Evolutionary conservation across 768 basidiomycete genomes (phyloP), one percentile per base, ranked within the genome.

Genomic region (Goffeauzyma gilvescens): DNA sequence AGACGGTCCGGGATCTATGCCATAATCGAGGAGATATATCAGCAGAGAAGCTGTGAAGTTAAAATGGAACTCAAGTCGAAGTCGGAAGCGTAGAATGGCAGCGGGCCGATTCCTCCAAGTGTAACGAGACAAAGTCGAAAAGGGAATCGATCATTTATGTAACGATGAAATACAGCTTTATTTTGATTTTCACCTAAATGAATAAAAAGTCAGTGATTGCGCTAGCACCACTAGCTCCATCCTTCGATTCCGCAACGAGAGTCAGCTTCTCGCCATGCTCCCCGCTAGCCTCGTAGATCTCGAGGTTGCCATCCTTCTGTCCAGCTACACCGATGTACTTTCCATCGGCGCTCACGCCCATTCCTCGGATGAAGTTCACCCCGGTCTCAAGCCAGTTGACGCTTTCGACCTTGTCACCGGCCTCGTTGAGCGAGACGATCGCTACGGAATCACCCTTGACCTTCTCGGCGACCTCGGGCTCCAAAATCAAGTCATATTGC

Each of bases 271-370:
- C 53, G 3, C 58, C 60, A 21, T 48, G 38, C 42, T 54, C 45
- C 2, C 57, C 59, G 4, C 39, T 37, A 18, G 55, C 46, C 36
- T 45, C 32, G 45, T 52, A 63, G 24, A 63, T 54, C 44, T 59
- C 62, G 6, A 61, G 42, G 3, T 58, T 58, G 3, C 58, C 62
- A 13, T 43, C 54, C 27, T 57, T 48, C 45, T 59, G 56, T 9
- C 62, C 62, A 1, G 53, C 62, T 27, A 55, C 30, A 35, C 53
- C 56, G 24, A 56, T 45, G 37, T 54, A 63, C 40, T 57, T 56
- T 0, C 59, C 62, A 48, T 63, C 62, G n/a, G 33, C 18, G 33
- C 50, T 57, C 42, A 63, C 50, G 2, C 44, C 36, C 56, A 60
- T 53, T 10, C 50, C 62, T 37, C 62, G 46, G 15, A 63, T 50